Base-by-base conservation (phyloP, 2,329 filamentous ascomycete species). In the Xylariaceae sp. region DNA sequence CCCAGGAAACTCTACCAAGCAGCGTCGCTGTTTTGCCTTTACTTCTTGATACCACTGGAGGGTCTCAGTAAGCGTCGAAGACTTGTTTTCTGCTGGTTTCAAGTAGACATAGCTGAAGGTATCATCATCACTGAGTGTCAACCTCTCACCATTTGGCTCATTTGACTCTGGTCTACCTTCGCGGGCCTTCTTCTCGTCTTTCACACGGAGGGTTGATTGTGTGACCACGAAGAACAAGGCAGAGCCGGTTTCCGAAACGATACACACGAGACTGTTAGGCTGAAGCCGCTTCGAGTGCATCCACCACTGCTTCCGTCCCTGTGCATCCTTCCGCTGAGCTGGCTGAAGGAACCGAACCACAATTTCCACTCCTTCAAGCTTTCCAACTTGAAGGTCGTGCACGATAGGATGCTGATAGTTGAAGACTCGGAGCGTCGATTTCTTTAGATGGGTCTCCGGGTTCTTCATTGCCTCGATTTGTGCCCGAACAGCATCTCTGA, bases 1-100 rank as follows among this genome's bases (percentile, higher is more conserved):
- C 0, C 74, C 76, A 0, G 79, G 81, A 42, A 85, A 83, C 47
- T 85, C 81, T 1, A 84, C 67, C 1, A 85, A 64, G 13, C 51
- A 57, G 29, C 53, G 50, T 17, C 44, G 39, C 12, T 49, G 39
- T 3, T 24, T 29, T 0, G 33, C 11, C 0, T 44, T 53, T 24
- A 49, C 43, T 8, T 43, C 39, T 12, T 47, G 51, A 47, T 51
- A 64, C 62, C 64, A 67, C 2, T 41, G 37, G 4, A 66, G 51
- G 2, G 54, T 51, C n/a, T 55, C 43, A 0, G 37, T 8, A 2
- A 63, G 32, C 18, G 60, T 54, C 6, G 47, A 32, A 0, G 47
- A 42, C 3, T 51, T 37, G 3, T 64, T 53, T 2, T 47, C 44
- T 7, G 42, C 47, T 17, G 64, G 49, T 22, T 62, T 51, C 2